These are phyloP conservation scores for Cenchrus fungigraminus DNA, from an alignment of 176 grass and related monocot species.

Conservation along the genomic window DNA sequence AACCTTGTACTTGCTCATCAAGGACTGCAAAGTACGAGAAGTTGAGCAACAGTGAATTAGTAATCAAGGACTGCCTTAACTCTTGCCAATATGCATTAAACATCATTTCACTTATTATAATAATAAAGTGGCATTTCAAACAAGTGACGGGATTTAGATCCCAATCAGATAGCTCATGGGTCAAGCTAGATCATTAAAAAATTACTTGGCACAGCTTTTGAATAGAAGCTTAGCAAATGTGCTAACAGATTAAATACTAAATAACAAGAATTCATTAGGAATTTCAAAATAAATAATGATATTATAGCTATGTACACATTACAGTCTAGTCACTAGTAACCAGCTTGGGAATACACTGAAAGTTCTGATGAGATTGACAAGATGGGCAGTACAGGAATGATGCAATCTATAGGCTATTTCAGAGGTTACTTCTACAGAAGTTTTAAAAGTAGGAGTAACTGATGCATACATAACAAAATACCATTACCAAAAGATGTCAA, in stretches of 20 bases:
- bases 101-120: background rate
- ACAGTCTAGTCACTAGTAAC: conserved; percentile 3
- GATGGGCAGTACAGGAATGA: conserved; percentile 2
- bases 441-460: background rate
- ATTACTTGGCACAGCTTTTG: background rate
- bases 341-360: background rate
- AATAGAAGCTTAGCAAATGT: conserved; percentile 9
- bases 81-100: conserved; percentile 18
- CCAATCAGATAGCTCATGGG: conserved; percentile 27
- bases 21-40: conserved; percentile 68
- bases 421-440: background rate
- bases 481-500: conserved; percentile 12
- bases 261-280: conserved; percentile 22
- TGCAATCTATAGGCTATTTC: background rate
- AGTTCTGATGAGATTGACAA: background rate
- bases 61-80: background rate
- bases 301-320: background rate
- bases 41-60: conserved; percentile 18
- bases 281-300: conserved; percentile 3
- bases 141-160: background rate
- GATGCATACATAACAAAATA: background rate
- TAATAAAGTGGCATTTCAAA: conserved; percentile 1
- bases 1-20: conserved; percentile 98
- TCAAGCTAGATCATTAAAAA: background rate
- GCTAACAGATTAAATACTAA: conserved; percentile 15